Conservation (phyloP, 2,329 filamentous ascomycete species). For the Apiospora malaysiana region DNA sequence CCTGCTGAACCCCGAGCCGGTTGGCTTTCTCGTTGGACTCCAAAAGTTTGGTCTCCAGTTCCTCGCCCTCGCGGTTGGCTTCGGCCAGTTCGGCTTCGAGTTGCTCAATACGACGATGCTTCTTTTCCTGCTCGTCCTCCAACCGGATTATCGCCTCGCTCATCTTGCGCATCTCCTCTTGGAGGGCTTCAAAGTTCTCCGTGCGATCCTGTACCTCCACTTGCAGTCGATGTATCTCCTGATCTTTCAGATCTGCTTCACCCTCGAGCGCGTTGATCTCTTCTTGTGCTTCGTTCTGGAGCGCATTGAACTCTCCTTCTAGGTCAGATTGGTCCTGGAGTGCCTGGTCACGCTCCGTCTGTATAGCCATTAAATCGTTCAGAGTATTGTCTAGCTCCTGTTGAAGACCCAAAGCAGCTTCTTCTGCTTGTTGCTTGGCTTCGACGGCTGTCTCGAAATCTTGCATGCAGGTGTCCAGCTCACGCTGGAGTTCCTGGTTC, state of each 20-base stretch:
- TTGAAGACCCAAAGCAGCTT: constrained; percentile 68
- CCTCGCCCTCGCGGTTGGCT: constrained; percentile 85
- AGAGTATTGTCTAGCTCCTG: constrained; percentile 81
- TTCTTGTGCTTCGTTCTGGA: constrained; percentile 68
- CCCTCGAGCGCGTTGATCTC: constrained; percentile 71
- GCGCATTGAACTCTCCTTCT: constrained; percentile 65
- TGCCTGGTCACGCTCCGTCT: constrained; percentile 86
- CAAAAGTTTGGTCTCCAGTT: constrained; percentile 80
- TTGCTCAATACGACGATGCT: constrained; percentile 77
- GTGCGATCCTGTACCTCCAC: constrained; percentile 76
- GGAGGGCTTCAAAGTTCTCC: constrained; percentile 90
- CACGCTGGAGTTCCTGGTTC: constrained; percentile 85
- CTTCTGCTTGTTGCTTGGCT: constrained; percentile 65
- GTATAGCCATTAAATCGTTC: constrained; percentile 79
- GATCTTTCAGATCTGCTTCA: constrained; percentile 74
- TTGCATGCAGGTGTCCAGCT: constrained; percentile 78
- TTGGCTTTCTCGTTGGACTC: constrained; percentile 90
- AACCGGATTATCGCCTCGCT: constrained; percentile 85
- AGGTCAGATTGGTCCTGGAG: constrained; percentile 67
- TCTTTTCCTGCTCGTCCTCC: constrained; percentile 86
- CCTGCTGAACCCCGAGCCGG: constrained; percentile 86
- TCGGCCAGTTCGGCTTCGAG: constrained; percentile 84
- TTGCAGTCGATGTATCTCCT: constrained; percentile 73
- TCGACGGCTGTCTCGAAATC: constrained; percentile 79
- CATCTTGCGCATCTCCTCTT: constrained; percentile 91